phyloP scores from a whole-genome alignment of 1,284 basidiomycete genomes.

The Omphalotus olearius region DNA sequence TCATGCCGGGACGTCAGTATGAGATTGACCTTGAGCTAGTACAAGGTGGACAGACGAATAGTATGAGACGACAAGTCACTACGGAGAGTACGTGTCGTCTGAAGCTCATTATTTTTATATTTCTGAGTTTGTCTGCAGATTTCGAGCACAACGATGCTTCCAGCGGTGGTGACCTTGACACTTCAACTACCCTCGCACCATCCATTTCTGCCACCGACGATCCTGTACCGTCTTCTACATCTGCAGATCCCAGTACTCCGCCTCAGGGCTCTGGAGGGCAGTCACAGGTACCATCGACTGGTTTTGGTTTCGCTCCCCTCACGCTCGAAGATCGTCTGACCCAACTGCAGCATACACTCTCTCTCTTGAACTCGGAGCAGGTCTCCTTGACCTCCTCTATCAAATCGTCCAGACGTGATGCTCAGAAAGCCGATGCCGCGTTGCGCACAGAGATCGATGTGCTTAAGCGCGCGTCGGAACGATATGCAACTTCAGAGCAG shows the following conservation, averaged over 20 bases:
- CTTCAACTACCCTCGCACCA: not conserved
- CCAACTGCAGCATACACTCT: constrained; percentile 58
- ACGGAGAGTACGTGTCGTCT: constrained; percentile 48
- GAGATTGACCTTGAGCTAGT: constrained; percentile 73
- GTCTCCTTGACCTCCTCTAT: constrained; percentile 55
- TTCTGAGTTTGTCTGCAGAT: constrained; percentile 3
- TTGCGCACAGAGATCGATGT: constrained; percentile 73
- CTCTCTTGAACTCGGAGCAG: constrained; percentile 53
- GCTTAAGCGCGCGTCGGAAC: constrained; percentile 69
- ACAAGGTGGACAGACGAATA: constrained; percentile 49
- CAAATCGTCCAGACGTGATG: constrained; percentile 65
- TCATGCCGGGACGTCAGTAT: constrained; percentile 77
- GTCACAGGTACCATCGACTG: constrained; percentile 2
- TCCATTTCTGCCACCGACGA: not conserved
- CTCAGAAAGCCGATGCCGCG: constrained; percentile 70
- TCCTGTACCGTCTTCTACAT: not conserved
- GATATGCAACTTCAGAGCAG: constrained; percentile 57
- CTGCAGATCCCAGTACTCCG: constrained; percentile 5
- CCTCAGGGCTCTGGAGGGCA: not conserved
- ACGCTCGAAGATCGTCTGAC: constrained; percentile 56
- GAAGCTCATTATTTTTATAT: not conserved
- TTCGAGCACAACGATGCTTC: constrained; percentile 18
- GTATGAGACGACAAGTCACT: constrained; percentile 54
- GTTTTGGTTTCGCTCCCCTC: constrained; percentile 20
- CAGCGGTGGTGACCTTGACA: not conserved